Conservation (phyloP, 345 rosid genomes). For the Physaria fendleri region DNA sequence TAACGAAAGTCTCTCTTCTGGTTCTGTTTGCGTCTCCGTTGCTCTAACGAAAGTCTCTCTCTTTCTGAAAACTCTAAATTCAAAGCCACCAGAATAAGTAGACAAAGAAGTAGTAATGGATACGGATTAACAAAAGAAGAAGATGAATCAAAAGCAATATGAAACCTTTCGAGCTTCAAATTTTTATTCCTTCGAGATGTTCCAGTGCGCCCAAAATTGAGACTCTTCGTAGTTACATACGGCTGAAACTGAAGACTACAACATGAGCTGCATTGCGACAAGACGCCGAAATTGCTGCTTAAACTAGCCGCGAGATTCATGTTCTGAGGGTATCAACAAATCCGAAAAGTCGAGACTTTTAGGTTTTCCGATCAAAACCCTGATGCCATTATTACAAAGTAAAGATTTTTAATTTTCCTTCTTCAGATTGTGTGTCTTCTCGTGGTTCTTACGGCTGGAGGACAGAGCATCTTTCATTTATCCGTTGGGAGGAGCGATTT, state of each 20-base stretch:
- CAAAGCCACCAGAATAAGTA: slow-evolving; percentile 2
- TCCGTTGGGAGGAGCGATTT: slow-evolving; percentile 33
- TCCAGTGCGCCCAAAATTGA: slow-evolving; percentile 22
- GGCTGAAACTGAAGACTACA: slow-evolving; percentile 50
- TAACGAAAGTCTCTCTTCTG: too few relatives aligned
- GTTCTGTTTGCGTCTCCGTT: slow-evolving; percentile 50
- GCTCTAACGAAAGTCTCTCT: slow-evolving; percentile 50
- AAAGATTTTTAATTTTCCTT: not conserved
- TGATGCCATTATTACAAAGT: slow-evolving; percentile 13
- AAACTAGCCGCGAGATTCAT: slow-evolving; percentile 59
- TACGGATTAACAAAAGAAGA: not conserved
- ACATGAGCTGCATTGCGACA: slow-evolving; percentile 51
- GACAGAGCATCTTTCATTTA: slow-evolving; percentile 27
- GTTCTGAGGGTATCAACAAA: not conserved
- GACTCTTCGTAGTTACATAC: slow-evolving; percentile 35
- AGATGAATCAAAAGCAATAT: not conserved
- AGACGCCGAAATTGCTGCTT: slow-evolving; percentile 41
- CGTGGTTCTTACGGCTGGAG: slow-evolving; percentile 31
- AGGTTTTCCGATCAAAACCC: slow-evolving; percentile 13
- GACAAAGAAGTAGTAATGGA: not conserved
- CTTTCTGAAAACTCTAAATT: slow-evolving; percentile 34
- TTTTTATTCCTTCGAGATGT: slow-evolving; percentile 15
- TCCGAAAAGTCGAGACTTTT: not conserved
- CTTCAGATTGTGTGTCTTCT: slow-evolving; percentile 11
- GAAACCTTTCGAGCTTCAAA: slow-evolving; percentile 44